Evolutionary conservation across 176 grass and related monocot species (phyloP), one percentile per base, ranked within the genome.

Genomic region (Oryza punctata): DNA sequence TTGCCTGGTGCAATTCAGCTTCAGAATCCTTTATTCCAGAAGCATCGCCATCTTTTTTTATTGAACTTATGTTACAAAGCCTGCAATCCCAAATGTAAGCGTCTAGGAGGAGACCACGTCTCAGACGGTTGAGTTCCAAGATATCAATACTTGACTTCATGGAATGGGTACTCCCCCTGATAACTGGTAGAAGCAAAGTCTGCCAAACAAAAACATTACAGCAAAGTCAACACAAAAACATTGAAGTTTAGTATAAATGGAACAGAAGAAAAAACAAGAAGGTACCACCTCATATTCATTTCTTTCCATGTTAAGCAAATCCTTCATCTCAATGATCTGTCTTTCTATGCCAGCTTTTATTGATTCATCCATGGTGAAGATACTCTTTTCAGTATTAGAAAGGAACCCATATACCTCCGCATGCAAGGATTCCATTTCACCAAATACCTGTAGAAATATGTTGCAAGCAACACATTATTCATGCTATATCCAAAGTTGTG

Each of bases 81-180:
- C 75, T 86, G 23, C 79, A 81, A 47, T 95, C 92, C 95, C 95
- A 98, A 67, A 77, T 82, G 79, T 91, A 88, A 81, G 89, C 84
- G 86, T 98, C 90, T 72, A 93, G 44, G 54, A 98, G 72, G 32
- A 98, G 88, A 86, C 78, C 78, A 69, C 82, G 92, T 84, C 85
- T 95, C 77, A 95, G 83, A 41, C 82, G 86, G 27, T 98, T 98
- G 54, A 98, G 87, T 67, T 98, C 91, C 86, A 95, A 82, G 78
- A 94, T 87, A 87, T 93, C 92, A 86, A 88, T 70, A 37, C 61
- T 88, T 82, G 86, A 81, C 87, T 86, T 82, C 41, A 70, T 77
- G 59, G 83, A 80, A 81, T 88, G 70, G 23, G 67, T 64, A 50
- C 81, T 88, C 67, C 64, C 88, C 75, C 38, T 80, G 37, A 77